phyloP scores from a whole-genome alignment of 1,139 yeast species.

The Geotrichum reessii region DNA sequence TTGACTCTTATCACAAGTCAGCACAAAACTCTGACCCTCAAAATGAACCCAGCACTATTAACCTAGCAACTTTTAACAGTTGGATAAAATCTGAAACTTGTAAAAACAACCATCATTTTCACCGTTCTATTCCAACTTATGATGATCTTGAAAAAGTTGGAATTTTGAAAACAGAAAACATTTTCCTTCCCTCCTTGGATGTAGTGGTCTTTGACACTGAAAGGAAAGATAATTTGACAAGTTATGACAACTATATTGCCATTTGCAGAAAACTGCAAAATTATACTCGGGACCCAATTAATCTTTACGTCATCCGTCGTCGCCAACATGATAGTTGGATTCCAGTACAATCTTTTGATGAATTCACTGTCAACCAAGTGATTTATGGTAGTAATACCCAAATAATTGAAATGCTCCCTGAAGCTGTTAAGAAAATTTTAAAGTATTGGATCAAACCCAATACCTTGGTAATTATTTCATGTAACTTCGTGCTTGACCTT shows the following conservation, averaged over 20 bases:
- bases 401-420: not conserved
- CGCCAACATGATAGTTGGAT: not conserved
- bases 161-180: not conserved
- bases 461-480: not conserved
- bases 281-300: not conserved
- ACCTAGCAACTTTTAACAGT: not conserved
- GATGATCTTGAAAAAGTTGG: not conserved
- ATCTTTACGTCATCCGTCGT: not conserved
- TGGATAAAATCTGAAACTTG: not conserved
- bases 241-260: not conserved
- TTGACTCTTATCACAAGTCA: not conserved
- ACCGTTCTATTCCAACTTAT: not conserved
- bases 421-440: not conserved
- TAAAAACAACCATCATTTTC: not conserved
- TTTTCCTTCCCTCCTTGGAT: not conserved
- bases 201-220: not conserved
- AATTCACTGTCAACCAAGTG: not conserved
- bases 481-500: too few species aligned
- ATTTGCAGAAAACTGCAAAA: not conserved
- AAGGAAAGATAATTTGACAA: not conserved
- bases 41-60: not conserved
- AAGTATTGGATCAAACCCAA: not conserved
- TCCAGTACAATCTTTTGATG: not conserved
- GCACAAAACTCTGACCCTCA: not conserved
- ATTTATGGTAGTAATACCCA: not conserved